Conservation (phyloP, 1,139 yeast species). For the Hyphopichia wangnamkhiaoensis region DNA sequence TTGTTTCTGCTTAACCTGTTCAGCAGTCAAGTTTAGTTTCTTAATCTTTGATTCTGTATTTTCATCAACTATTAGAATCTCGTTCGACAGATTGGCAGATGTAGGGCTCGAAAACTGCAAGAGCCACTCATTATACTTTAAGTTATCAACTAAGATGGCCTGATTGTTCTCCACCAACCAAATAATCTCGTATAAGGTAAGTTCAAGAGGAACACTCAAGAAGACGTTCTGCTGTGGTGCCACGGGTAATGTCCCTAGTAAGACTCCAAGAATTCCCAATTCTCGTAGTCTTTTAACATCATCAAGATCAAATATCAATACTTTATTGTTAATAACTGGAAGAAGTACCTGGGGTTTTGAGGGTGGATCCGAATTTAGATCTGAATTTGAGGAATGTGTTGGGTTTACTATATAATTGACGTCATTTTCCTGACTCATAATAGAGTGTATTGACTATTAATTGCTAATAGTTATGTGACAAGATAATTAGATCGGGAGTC, state of each 20-base stretch:
- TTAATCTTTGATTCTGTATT: constrained; percentile 8
- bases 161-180: constrained; percentile 56
- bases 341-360: constrained; percentile 9
- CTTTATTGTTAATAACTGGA: constrained; percentile 45
- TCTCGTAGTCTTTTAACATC: constrained; percentile 56
- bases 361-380: not conserved
- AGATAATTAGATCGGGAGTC: no score
- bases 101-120: not conserved
- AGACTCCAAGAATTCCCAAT: constrained; percentile 65
- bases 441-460: no score
- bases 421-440: no score
- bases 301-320: constrained; percentile 50
- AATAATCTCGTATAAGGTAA: constrained; percentile 71
- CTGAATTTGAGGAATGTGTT: no score
- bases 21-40: constrained; percentile 7
- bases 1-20: constrained; percentile 4
- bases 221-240: constrained; percentile 92
- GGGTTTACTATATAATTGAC: no score
- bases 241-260: constrained; percentile 78
- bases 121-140: constrained; percentile 14
- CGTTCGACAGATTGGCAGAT: constrained; percentile 4
- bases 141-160: constrained; percentile 38
- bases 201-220: constrained; percentile 76
- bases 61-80: constrained; percentile 1
- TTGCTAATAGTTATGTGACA: no score